phyloP scores from a whole-genome alignment of 352 stramenopile genomes.

The Pythium pectinolyticum region DNA sequence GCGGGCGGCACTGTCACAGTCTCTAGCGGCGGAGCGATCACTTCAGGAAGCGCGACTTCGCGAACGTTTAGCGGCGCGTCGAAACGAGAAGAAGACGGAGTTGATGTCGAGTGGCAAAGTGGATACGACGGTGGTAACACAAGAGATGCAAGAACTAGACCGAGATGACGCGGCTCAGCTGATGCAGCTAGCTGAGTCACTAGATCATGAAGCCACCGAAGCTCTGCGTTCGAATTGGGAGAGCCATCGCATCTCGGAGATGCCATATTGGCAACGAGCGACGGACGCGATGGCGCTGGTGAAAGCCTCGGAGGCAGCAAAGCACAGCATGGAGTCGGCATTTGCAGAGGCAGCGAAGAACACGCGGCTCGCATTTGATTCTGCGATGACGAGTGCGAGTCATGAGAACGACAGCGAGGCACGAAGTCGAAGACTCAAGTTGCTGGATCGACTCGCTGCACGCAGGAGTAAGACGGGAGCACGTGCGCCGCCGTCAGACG shows the following conservation, averaged over 20 bases:
- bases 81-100: not conserved
- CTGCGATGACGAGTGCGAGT: not conserved
- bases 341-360: not conserved
- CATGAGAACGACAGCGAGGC: not conserved
- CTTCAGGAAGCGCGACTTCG: constrained; percentile 1
- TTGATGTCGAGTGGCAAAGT: not conserved
- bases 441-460: not conserved
- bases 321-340: not conserved
- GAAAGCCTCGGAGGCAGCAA: not conserved
- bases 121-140: not conserved
- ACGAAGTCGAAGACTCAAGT: not conserved
- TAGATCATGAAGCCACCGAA: not conserved
- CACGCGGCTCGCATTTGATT: not conserved
- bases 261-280: not conserved
- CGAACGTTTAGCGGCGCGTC: not conserved
- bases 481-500: not conserved
- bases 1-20: not conserved
- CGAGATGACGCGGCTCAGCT: not conserved
- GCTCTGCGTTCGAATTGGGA: not conserved
- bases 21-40: not conserved
- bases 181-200: not conserved
- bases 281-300: not conserved
- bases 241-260: not conserved
- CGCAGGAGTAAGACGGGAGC: not conserved
- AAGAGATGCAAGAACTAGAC: not conserved